phyloP scores from a whole-genome alignment of 2,329 filamentous ascomycete genomes.

The Fusarium foetens region DNA sequence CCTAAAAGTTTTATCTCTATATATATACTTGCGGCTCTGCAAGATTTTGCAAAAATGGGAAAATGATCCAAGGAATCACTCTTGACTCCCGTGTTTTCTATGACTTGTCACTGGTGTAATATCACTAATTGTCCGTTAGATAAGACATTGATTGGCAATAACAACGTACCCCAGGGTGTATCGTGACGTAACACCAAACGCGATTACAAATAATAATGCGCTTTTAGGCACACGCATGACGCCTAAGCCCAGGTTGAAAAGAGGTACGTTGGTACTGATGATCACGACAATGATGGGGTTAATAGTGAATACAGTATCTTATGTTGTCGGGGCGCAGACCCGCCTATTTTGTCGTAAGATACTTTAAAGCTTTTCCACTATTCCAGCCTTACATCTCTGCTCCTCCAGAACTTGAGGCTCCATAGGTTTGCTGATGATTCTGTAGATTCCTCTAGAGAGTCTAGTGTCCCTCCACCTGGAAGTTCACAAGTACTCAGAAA shows the following conservation, averaged over 20 bases:
- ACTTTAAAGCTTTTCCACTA: not conserved
- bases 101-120: no score
- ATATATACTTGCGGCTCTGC: no score
- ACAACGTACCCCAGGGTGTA: fast-evolving
- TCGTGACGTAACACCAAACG: no score
- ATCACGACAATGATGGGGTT: not conserved
- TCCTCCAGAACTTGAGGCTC: not conserved
- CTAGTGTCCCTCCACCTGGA: not conserved
- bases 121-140: no score
- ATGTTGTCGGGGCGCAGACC: no score
- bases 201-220: no score
- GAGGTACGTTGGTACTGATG: not conserved
- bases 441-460: not conserved
- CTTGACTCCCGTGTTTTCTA: not conserved
- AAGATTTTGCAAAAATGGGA: no score
- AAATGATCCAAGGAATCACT: no score
- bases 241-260: not conserved
- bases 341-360: not conserved
- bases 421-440: not conserved
- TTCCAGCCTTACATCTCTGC: not conserved
- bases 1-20: no score
- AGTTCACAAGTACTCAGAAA: not conserved
- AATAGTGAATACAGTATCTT: no score
- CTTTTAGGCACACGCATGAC: fast-evolving
- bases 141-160: no score